Evolutionary conservation across 768 basidiomycete species (phyloP).

Genomic region (Termitomyces sp.): DNA sequence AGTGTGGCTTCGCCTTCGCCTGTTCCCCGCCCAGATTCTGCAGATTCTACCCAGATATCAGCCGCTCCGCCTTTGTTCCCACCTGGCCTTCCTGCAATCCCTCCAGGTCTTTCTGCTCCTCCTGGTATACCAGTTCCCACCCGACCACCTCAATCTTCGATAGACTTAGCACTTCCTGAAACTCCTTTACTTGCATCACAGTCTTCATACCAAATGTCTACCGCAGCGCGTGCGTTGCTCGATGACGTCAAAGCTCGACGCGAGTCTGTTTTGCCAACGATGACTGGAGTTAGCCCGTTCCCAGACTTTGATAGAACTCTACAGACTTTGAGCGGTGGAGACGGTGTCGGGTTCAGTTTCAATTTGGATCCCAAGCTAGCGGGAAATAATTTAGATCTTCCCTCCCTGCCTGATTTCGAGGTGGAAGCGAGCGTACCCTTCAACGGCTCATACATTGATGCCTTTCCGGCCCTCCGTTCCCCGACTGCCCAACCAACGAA

Average conservation of each 20-base stretch:
- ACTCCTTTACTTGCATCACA: constrained; percentile 49
- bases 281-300: constrained; percentile 59
- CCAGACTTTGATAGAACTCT: constrained; percentile 87
- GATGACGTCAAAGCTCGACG: constrained; percentile 79
- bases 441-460: constrained; percentile 60
- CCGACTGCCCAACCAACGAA: constrained; percentile 24
- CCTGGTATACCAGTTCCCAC: constrained; percentile 60
- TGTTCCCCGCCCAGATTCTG: constrained; percentile 19
- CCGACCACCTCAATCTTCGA: constrained; percentile 34
- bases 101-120: constrained; percentile 52
- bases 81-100: constrained; percentile 37
- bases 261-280: constrained; percentile 42
- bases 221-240: constrained; percentile 75
- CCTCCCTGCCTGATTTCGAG: constrained; percentile 48
- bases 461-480: constrained; percentile 59
- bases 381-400: constrained; percentile 33
- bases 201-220: constrained; percentile 82
- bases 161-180: constrained; percentile 44
- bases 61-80: constrained; percentile 29
- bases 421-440: constrained; percentile 51
- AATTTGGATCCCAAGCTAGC: constrained; percentile 79
- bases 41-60: constrained; percentile 24
- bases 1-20: constrained; percentile 33
- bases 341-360: constrained; percentile 77
- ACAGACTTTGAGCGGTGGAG: constrained; percentile 61